Evolutionary conservation across 805 yeast species (phyloP).

Genomic region (Yarrowia sp.): DNA sequence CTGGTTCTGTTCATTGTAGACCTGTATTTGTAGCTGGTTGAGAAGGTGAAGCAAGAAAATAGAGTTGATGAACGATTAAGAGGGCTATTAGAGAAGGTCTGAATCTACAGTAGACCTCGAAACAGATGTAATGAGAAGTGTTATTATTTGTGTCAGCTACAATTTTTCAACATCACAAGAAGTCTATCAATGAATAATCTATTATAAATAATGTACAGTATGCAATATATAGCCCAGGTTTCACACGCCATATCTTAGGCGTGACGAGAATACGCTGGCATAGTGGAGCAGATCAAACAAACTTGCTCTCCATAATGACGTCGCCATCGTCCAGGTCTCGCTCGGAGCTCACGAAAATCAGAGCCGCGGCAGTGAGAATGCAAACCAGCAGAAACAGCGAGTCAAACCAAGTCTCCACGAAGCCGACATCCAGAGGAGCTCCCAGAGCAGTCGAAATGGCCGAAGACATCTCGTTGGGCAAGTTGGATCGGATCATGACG

Average conservation of each 20-base stretch:
- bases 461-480: conserved; percentile 43
- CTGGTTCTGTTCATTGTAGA: conserved; percentile 3
- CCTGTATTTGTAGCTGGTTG: no score
- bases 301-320: conserved; percentile 21
- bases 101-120: no score
- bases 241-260: not conserved
- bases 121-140: no score
- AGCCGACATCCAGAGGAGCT: conserved; percentile 41
- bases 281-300: not conserved
- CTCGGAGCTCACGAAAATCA: conserved; percentile 27
- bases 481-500: conserved; percentile 42
- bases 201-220: conserved; percentile 19
- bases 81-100: no score
- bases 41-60: no score
- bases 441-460: conserved; percentile 44
- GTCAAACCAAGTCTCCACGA: conserved; percentile 44
- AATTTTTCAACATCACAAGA: not conserved
- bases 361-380: conserved; percentile 28
- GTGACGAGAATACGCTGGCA: not conserved
- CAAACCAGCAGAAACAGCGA: conserved; percentile 39
- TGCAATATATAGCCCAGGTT: not conserved
- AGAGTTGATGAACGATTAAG: no score
- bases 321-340: conserved; percentile 29
- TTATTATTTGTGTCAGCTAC: no score
- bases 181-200: not conserved